phyloP scores from a whole-genome alignment of 2,329 filamentous ascomycete genomes.

The Lachnellula willkommii region DNA sequence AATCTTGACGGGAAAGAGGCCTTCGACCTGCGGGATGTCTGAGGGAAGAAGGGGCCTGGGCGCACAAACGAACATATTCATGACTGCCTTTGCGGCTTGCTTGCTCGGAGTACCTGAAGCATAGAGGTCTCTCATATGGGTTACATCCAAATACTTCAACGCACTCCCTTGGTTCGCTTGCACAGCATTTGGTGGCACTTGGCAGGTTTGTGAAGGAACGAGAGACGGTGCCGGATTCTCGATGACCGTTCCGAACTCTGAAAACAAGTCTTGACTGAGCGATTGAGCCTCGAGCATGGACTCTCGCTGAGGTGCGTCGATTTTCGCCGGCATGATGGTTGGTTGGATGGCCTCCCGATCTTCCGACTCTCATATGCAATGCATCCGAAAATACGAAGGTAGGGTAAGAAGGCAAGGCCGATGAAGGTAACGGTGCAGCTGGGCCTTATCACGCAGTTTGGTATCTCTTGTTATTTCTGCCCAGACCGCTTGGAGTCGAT shows the following conservation, averaged over 20 bases:
- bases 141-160: conserved; percentile 78
- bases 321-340: conserved; percentile 18
- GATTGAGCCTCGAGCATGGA: conserved; percentile 51
- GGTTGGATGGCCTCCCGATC: not conserved
- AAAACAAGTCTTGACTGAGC: conserved; percentile 66
- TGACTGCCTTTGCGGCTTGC: conserved; percentile 52
- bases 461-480: too few species aligned
- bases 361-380: too few species aligned
- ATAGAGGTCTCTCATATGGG: conserved; percentile 68
- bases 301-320: conserved; percentile 4
- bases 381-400: too few species aligned
- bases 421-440: not conserved
- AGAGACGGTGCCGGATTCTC: conserved; percentile 61
- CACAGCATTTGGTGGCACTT: conserved; percentile 42
- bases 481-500: too few species aligned
- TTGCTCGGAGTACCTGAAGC: conserved; percentile 52
- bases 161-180: conserved; percentile 82
- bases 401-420: too few species aligned
- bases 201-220: conserved; percentile 38
- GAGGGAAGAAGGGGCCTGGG: conserved; percentile 50
- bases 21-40: conserved; percentile 17
- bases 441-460: too few species aligned
- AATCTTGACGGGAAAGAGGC: conserved; percentile 61
- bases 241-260: conserved; percentile 77
- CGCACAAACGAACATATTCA: conserved; percentile 88